Evolutionary conservation across 176 grass and related monocot species (phyloP).

Genomic region (Poa pratensis): DNA sequence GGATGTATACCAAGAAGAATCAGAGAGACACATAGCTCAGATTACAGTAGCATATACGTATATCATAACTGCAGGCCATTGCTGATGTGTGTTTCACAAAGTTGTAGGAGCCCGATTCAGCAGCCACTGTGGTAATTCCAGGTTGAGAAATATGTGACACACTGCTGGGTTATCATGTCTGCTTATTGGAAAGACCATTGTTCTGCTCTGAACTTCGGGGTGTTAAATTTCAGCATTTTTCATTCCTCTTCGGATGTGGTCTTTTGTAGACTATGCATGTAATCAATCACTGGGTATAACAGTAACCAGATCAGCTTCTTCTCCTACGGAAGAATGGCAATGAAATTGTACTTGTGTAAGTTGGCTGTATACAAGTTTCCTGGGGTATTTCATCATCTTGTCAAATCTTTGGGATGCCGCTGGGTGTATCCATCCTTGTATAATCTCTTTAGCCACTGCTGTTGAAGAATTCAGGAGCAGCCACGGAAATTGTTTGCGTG

Average conservation of each 20-base stretch:
- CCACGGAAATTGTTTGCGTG: too few species aligned
- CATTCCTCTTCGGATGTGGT: not conserved
- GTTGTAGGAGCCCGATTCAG: not conserved
- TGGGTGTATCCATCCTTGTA: not conserved
- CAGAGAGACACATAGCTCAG: conserved; percentile 1
- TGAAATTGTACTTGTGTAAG: not conserved
- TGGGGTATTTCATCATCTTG: not conserved
- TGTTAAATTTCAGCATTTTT: not conserved
- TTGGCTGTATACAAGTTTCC: not conserved
- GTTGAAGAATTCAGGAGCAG: not conserved
- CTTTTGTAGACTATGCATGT: not conserved
- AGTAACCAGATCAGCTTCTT: not conserved
- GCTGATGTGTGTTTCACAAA: not conserved
- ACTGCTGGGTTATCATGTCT: not conserved
- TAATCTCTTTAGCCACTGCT: not conserved
- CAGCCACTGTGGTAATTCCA: not conserved
- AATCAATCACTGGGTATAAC: conserved; percentile 27
- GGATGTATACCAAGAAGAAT: not conserved
- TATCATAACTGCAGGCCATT: not conserved
- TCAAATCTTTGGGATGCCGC: too few species aligned
- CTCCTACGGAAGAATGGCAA: not conserved
- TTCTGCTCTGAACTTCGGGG: not conserved
- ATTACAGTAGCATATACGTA: conserved; percentile 2
- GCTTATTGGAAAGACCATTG: not conserved
- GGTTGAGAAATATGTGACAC: not conserved